Base-by-base conservation (phyloP, 2,329 filamentous ascomycete species). In the Trichoderma sp. region DNA sequence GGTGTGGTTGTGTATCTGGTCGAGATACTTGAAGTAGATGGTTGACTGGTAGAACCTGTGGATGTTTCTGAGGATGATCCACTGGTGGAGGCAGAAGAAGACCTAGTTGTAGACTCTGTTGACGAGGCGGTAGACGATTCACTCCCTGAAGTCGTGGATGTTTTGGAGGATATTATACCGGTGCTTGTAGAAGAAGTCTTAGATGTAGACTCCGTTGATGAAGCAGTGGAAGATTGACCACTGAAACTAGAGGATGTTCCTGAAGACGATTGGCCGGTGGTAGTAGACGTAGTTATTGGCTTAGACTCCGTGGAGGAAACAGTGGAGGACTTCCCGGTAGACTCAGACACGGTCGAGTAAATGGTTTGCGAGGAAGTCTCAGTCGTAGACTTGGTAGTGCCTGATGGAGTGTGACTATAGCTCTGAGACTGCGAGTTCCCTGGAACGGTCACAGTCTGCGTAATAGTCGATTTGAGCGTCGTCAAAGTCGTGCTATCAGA, bases 371-470 rank as follows among this genome's bases (percentile, higher is more conserved):
- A 17, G 17, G 53, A 58, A n/a, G 59, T 13, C 15, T 43, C 57
- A 2, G 57, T 12, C 3, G 30, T 59, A 20, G 30, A 59, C 23
- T 39, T 47, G 7, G 59, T 11, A 7, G 63, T 66, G 28, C 11
- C 34, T 7, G 62, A 58, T 13, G 43, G 36, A 4, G 55, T 34
- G 4, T n/a, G 20, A 6, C 28, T 34, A 5, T 43, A 62, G 11
- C 12, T 28, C 15, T 53, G 61, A 47, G 62, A 50, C 11, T 17
- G 23, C 1, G 71, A 59, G 17, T 58, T 71, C 15, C 55, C 30
- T 4, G 72, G 67, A 9, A 66, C 57, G 17, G 71, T 72, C 17
- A 69, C 70, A 34, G 71, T 73, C 64, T 67, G 55, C 47, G 71
- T 70, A 9, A 50, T 30, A 32, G 67, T 73, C 11, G 66, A 65